Percentiles rank a stretch among this genome's conserved stretches.
phyloP scores from a whole-genome alignment of 345 rosid genomes.

The Populus euphratica region DNA sequence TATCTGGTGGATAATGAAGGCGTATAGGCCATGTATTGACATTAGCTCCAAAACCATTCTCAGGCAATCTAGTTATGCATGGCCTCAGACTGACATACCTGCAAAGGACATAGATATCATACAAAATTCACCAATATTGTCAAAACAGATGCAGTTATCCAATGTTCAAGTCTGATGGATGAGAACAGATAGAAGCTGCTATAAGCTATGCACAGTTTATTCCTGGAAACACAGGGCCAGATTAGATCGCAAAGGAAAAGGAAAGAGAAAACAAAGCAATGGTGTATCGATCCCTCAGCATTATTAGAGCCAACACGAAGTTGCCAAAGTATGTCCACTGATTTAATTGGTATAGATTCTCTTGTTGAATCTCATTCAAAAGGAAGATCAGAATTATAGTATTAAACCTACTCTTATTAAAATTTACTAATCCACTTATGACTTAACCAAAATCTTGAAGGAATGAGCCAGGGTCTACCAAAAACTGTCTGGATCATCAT shows the following conservation, averaged over 20 bases:
- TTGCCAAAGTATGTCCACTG: too few species aligned
- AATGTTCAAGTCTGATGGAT: neutral
- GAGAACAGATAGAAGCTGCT: neutral
- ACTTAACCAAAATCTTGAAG: neutral
- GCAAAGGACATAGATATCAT: conserved; percentile 3
- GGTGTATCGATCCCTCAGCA: too few species aligned
- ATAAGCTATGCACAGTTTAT: neutral
- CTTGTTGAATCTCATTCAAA: too few species aligned
- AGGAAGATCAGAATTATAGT: too few species aligned
- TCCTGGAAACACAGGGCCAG: too few species aligned
- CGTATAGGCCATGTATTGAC: conserved; percentile 60
- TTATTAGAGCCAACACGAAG: too few species aligned
- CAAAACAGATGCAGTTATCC: neutral
- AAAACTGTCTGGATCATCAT: conserved; percentile 56
- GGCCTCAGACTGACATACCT: conserved; percentile 54
- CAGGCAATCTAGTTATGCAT: conserved; percentile 50
- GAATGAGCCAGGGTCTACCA: conserved; percentile 34
- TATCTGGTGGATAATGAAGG: conserved; percentile 53
- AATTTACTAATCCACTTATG: neutral
- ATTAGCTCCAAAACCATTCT: conserved; percentile 52
- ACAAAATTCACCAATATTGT: neutral
- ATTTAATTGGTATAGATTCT: too few species aligned
- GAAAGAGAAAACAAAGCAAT: too few species aligned
- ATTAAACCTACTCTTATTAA: neutral
- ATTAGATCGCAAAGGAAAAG: too few species aligned